phyloP scores from a whole-genome alignment of 768 basidiomycete genomes.

The Pisolithus microcarpus region DNA sequence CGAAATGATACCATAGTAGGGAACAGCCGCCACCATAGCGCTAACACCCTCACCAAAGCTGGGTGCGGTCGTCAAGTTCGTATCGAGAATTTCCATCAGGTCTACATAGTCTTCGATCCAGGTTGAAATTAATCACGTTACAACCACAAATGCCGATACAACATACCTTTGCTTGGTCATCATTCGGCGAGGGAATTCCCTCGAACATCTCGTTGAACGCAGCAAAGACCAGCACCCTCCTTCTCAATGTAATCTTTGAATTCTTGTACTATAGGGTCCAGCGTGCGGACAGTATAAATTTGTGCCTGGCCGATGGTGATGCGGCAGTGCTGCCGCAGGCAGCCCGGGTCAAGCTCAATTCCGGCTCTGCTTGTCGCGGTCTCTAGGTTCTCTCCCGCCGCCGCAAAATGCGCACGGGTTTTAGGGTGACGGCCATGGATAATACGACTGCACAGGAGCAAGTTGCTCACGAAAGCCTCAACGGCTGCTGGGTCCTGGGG shows the following conservation, averaged over 20 bases:
- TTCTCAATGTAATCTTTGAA: slow-evolving; percentile 20
- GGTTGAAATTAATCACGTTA: no score
- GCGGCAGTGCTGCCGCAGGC: slow-evolving; percentile 11
- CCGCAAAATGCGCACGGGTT: not conserved
- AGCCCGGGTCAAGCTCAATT: not conserved
- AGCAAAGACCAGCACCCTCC: slow-evolving; percentile 13
- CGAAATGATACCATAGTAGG: not conserved
- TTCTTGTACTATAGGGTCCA: slow-evolving; percentile 10
- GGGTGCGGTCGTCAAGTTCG: not conserved
- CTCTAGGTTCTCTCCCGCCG: not conserved
- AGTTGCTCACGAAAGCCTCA: not conserved
- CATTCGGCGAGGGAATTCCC: not conserved
- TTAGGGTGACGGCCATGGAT: not conserved
- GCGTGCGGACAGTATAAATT: not conserved
- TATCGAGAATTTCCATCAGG: not conserved
- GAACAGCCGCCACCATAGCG: not conserved
- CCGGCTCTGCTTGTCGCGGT: not conserved
- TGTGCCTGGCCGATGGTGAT: slow-evolving; percentile 12
- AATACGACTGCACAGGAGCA: not conserved
- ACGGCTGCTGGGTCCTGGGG: not conserved
- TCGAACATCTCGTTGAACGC: not conserved
- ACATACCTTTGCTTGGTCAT: not conserved
- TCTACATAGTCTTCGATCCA: slow-evolving; percentile 5
- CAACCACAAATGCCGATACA: not conserved
- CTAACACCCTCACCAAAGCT: no score